phyloP scores from a whole-genome alignment of 2,329 filamentous ascomycete genomes.

The Microcera coccophila region DNA sequence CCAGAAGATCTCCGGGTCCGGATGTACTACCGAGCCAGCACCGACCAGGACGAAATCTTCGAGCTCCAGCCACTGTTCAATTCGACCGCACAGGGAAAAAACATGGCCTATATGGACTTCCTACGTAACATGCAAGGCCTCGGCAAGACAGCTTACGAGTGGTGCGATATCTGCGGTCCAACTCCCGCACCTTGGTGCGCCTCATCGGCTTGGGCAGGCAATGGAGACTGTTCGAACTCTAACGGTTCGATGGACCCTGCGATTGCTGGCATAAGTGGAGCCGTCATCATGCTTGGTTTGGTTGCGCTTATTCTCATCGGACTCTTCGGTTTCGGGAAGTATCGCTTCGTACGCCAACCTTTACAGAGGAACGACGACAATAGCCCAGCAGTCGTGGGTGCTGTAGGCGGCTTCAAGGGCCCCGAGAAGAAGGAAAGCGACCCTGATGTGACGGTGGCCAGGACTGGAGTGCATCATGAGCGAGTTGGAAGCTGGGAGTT shows the following conservation, averaged over 20 bases:
- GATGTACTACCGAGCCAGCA: conserved; percentile 54
- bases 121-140: conserved; percentile 33
- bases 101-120: conserved; percentile 40
- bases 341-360: conserved; percentile 28
- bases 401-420: conserved; percentile 42
- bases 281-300: conserved; percentile 36
- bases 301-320: conserved; percentile 31
- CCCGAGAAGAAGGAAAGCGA: conserved; percentile 44
- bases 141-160: conserved; percentile 33
- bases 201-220: not conserved
- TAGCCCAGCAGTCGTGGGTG: no score
- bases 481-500: conserved; percentile 51
- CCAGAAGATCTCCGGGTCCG: conserved; percentile 46
- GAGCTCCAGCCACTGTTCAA: conserved; percentile 40
- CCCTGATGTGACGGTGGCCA: conserved; percentile 39
- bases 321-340: conserved; percentile 32
- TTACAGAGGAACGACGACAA: conserved; percentile 5
- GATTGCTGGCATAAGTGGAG: conserved; percentile 47
- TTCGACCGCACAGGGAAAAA: conserved; percentile 28
- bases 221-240: not conserved
- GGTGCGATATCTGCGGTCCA: conserved; percentile 43
- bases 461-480: conserved; percentile 40
- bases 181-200: conserved; percentile 38
- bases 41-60: conserved; percentile 35
- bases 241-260: conserved; percentile 29